Percentiles rank a stretch among this genome's conserved stretches.
Conservation (phyloP, 2,329 filamentous ascomycete genomes). For the Penicillium frequentans region DNA sequence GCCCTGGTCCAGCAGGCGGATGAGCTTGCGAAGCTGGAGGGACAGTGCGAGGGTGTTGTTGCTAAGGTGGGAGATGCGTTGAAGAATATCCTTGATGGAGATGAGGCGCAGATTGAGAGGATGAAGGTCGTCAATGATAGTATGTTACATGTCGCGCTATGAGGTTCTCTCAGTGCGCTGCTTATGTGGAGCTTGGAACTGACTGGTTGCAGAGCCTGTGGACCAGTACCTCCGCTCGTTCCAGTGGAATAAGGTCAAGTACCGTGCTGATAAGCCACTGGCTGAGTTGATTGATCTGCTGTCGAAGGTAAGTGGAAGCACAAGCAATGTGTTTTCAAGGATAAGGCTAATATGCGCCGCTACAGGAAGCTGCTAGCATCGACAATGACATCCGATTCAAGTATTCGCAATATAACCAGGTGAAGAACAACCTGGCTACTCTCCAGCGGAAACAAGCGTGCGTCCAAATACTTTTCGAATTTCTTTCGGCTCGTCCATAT, state of each 20-base stretch:
- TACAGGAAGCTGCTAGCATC: slow-evolving; percentile 80
- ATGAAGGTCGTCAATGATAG: slow-evolving; percentile 95
- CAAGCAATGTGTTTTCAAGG: neutral
- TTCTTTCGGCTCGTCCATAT: neutral
- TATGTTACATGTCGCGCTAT: slow-evolving; percentile 46
- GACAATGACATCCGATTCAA: slow-evolving; percentile 96
- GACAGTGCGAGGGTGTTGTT: slow-evolving; percentile 76
- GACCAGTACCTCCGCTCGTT: slow-evolving; percentile 89
- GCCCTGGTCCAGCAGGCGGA: slow-evolving; percentile 94
- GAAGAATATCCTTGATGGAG: slow-evolving; percentile 76
- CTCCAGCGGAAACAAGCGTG: slow-evolving; percentile 87
- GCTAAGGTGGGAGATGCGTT: slow-evolving; percentile 86
- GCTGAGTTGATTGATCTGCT: slow-evolving; percentile 82
- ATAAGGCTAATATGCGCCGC: neutral
- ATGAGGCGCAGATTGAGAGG: slow-evolving; percentile 76
- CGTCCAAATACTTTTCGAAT: slow-evolving; percentile 25
- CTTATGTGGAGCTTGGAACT: neutral
- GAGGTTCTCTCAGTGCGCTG: neutral
- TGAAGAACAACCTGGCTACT: slow-evolving; percentile 79
- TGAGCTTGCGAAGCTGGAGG: slow-evolving; percentile 85
- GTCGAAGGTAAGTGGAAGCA: slow-evolving; percentile 65
- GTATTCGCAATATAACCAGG: slow-evolving; percentile 88
- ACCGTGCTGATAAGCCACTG: slow-evolving; percentile 87
- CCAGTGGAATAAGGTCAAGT: slow-evolving; percentile 97
- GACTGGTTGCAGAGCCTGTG: slow-evolving; percentile 70